Evolutionary conservation across 1,284 basidiomycete species (phyloP).

Genomic region (Pseudozyma sp.): DNA sequence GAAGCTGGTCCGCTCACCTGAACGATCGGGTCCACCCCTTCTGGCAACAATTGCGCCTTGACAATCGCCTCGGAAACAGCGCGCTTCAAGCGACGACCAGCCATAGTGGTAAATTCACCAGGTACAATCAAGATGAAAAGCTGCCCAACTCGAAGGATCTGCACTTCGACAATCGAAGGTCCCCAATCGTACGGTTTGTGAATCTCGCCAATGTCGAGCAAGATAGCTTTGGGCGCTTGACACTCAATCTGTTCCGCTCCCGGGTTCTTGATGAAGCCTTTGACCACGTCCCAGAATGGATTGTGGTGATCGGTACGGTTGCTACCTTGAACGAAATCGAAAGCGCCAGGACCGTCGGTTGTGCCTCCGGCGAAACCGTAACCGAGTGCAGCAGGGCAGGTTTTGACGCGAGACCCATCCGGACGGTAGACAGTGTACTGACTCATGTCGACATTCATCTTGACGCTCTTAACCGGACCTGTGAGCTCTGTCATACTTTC

Average conservation of each 20-base stretch:
- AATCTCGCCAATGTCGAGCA: conserved; percentile 69
- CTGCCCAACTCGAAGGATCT: conserved; percentile 82
- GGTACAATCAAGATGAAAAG: conserved; percentile 82
- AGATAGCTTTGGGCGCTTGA: conserved; percentile 83
- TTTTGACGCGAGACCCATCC: conserved; percentile 78
- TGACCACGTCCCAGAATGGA: conserved; percentile 80
- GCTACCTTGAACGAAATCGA: conserved; percentile 82
- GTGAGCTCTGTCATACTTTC: conserved; percentile 27
- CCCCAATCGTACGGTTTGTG: conserved; percentile 79
- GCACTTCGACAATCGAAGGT: conserved; percentile 80
- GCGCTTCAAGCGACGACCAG: conserved; percentile 73
- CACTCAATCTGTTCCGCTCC: conserved; percentile 78
- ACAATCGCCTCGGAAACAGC: conserved; percentile 77
- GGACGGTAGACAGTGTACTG: conserved; percentile 76
- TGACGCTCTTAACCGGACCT: conserved; percentile 51
- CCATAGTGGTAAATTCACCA: conserved; percentile 77
- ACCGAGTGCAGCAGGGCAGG: conserved; percentile 81
- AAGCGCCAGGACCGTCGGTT: conserved; percentile 82
- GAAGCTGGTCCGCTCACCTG: conserved; percentile 77
- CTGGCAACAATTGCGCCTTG: conserved; percentile 75
- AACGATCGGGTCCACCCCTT: conserved; percentile 64
- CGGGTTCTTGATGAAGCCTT: conserved; percentile 76
- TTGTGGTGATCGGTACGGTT: conserved; percentile 77
- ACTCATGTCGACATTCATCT: conserved; percentile 74
- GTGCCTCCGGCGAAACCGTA: conserved; percentile 74